A percentile compares a stretch with the other conserved stretches of the same genome.
Evolutionary conservation across 2,329 filamentous ascomycete species (phyloP).

Genomic region (Phialocephala sp.): DNA sequence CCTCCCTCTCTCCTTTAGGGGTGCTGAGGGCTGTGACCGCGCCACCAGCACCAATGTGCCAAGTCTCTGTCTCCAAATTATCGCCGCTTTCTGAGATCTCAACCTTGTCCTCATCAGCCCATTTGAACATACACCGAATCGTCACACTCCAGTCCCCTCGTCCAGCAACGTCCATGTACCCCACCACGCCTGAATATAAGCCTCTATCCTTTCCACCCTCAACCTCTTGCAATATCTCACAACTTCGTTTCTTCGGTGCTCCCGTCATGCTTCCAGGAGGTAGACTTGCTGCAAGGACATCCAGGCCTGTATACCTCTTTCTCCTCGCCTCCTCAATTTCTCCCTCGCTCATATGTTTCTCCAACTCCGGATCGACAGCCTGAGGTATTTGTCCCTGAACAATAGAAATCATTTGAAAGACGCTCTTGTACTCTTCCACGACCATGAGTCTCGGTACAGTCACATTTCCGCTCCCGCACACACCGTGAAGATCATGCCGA

Average conservation of each 20-base stretch:
- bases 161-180: slow-evolving; percentile 86
- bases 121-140: slow-evolving; percentile 81
- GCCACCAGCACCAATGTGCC: slow-evolving; percentile 88
- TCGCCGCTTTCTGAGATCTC: slow-evolving; percentile 35
- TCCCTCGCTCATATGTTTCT: slow-evolving; percentile 13
- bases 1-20: slow-evolving; percentile 80
- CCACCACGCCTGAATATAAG: slow-evolving; percentile 86
- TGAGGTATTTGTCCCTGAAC: slow-evolving; percentile 71
- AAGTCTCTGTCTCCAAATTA: slow-evolving; percentile 58
- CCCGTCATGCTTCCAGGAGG: slow-evolving; percentile 97
- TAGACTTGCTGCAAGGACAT: slow-evolving; percentile 77
- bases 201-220: slow-evolving; percentile 69
- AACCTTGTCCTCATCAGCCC: slow-evolving; percentile 61
- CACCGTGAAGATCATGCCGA: slow-evolving; percentile 88
- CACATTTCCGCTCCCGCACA: slow-evolving; percentile 77
- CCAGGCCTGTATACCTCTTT: slow-evolving; percentile 64
- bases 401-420: slow-evolving; percentile 90
- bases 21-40: slow-evolving; percentile 88
- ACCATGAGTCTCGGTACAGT: slow-evolving; percentile 78
- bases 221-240: slow-evolving; percentile 76
- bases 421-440: slow-evolving; percentile 88
- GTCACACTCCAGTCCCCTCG: slow-evolving; percentile 90
- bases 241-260: slow-evolving; percentile 91
- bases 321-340: slow-evolving; percentile 24
- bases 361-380: slow-evolving; percentile 2